Conservation (phyloP, 345 rosid species). For the Hibiscus tridactylites region DNA sequence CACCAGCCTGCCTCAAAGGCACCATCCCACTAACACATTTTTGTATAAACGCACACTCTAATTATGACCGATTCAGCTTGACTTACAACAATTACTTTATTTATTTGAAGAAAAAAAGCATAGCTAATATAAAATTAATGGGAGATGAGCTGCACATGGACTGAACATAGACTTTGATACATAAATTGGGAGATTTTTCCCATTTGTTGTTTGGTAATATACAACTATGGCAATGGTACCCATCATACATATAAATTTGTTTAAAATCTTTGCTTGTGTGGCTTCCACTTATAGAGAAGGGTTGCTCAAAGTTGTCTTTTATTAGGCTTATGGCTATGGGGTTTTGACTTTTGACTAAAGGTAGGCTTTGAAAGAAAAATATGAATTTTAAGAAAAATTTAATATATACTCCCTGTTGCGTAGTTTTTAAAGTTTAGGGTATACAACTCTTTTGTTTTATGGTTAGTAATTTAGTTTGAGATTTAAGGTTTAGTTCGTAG, state of each 20-base stretch:
- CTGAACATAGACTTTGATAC: background rate
- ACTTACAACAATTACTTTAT: background rate
- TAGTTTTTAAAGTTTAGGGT: too few species aligned
- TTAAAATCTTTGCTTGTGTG: conserved; percentile 3
- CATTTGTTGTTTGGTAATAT: conserved; percentile 15
- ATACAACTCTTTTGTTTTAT: too few species aligned
- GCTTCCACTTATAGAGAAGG: conserved; percentile 17
- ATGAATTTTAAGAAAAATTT: too few species aligned
- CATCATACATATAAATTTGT: background rate
- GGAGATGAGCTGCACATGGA: conserved; percentile 2
- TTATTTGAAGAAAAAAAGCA: background rate
- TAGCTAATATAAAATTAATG: background rate
- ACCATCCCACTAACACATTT: conserved; percentile 5
- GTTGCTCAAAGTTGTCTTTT: conserved; percentile 19
- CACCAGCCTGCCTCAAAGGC: conserved; percentile 6
- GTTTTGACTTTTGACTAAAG: conserved; percentile 4
- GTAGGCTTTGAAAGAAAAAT: too few species aligned
- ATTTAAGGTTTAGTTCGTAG: too few species aligned
- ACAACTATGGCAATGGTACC: background rate
- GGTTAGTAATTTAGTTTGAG: too few species aligned
- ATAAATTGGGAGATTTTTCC: background rate
- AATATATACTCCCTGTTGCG: too few species aligned
- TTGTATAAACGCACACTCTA: background rate
- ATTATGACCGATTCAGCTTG: conserved; percentile 13
- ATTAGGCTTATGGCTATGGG: background rate